Evolutionary conservation across 2,329 filamentous ascomycete genomes (phyloP), one percentile per base, ranked within the genome.

Genomic region (Paramyrothecium roridum): DNA sequence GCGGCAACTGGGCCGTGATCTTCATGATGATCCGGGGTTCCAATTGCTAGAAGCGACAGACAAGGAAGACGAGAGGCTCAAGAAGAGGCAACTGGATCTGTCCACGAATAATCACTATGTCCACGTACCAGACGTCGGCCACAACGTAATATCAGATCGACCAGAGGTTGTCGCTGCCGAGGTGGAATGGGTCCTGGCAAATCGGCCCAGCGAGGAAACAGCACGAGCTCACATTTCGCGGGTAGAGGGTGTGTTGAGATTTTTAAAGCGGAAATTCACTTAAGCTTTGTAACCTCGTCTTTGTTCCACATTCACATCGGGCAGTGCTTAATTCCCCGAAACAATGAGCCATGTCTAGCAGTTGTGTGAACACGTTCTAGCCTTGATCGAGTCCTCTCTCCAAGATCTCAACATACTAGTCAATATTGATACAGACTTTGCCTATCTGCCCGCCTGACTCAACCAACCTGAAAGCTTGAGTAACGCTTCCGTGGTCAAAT

Each of bases 101-200:
- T 64, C 62, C 2, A 34, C 48, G 1, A 58, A 61, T 2, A 53
- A 54, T 19, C 56, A 43, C 10, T 64, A 64, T 49, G 26, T 64
- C 1, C 62, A 64, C 34, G 23, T 64, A 2, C 56, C 62, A 1
- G 62, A 64, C 20, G 59, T 57, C 22, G 62, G 62, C 0, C 62
- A 64, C 2, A 50, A 54, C 1, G 60, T 64, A 1, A 54, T 64
- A 0, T 53, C 54, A 17, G 54, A 54, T 11, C 56, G 52, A 11
- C 62, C 62, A 2, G 52, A 65, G 33, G 40, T 50, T 17, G 61
- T 61, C 4, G 57, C 50, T n/a, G 55, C 40, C 6, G 59, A 55
- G 17, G 55, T 63, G 0, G 16, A 12, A 3, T 61, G 63, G 60
- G 54, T 61, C 4, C 37, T 43, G n/a, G 37, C 13, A 43, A 43